Evolutionary conservation across 768 basidiomycete species (phyloP).

Genomic region (Russula foetens): DNA sequence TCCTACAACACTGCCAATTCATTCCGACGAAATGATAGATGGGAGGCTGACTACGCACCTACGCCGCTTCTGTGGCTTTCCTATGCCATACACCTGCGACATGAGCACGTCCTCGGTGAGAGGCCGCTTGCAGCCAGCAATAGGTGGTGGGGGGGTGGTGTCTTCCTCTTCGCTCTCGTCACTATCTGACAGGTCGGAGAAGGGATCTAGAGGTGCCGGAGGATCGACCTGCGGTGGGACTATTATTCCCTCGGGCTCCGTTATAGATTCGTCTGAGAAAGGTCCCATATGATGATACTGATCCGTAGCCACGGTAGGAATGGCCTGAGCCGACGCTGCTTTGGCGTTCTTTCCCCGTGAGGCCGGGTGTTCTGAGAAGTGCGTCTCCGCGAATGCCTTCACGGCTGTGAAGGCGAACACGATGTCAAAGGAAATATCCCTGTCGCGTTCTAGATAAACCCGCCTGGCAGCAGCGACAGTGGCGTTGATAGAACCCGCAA

Average conservation of each 20-base stretch:
- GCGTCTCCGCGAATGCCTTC: slow-evolving; percentile 23
- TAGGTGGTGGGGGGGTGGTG: slow-evolving; percentile 6
- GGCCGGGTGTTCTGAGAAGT: slow-evolving; percentile 24
- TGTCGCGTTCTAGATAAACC: slow-evolving; percentile 22
- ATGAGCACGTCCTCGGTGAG: background rate
- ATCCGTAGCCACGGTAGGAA: background rate
- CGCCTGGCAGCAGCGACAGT: slow-evolving; percentile 25
- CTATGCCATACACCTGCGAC: background rate
- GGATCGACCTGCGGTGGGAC: background rate
- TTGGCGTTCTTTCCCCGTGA: background rate
- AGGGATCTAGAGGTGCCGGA: background rate
- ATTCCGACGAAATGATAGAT: background rate
- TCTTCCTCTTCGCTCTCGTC: slow-evolving; percentile 9
- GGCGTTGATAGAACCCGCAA: slow-evolving; percentile 23
- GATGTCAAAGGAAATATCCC: slow-evolving; percentile 4
- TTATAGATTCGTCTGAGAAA: background rate
- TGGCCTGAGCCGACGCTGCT: background rate
- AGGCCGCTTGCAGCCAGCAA: slow-evolving; percentile 12
- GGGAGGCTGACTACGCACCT: background rate
- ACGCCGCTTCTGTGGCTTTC: background rate
- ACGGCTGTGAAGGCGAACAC: slow-evolving; percentile 23
- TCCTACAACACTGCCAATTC: background rate
- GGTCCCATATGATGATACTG: background rate
- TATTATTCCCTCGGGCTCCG: background rate
- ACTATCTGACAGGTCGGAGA: background rate